Percentiles rank a stretch among this genome's conserved stretches.
These are phyloP conservation scores for Arthroderma sp. DNA, from an alignment of 2,329 filamentous ascomycete species.

Conservation along the genomic window DNA sequence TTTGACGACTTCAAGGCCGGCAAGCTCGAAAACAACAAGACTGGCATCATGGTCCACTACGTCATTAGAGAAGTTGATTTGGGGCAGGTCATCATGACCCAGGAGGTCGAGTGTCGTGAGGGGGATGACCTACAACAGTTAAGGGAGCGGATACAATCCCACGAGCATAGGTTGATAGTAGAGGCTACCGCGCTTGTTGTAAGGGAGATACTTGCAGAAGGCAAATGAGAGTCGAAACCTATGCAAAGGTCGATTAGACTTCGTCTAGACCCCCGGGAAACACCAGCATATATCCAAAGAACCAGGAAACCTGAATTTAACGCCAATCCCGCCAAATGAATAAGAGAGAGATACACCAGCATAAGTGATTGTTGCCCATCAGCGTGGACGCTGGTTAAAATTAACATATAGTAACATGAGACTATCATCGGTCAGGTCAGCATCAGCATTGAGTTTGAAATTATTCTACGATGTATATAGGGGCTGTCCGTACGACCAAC, in stretches of 20 bases:
- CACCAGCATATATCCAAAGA: too few relatives aligned
- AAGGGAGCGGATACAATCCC: background rate
- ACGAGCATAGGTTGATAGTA: conserved; percentile 1
- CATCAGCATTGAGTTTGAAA: too few relatives aligned
- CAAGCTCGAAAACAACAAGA: conserved; percentile 44
- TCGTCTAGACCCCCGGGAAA: too few relatives aligned
- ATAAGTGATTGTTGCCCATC: too few relatives aligned
- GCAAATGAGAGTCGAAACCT: background rate
- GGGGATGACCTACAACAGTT: conserved; percentile 31
- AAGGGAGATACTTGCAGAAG: conserved; percentile 1
- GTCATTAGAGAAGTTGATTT: conserved; percentile 70
- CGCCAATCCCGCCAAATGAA: too few relatives aligned
- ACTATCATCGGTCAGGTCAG: too few relatives aligned
- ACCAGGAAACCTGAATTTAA: too few relatives aligned
- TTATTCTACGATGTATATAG: too few relatives aligned
- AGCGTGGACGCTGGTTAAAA: too few relatives aligned
- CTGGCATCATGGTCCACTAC: conserved; percentile 80
- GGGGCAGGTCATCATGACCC: conserved; percentile 57
- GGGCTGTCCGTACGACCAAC: too few relatives aligned
- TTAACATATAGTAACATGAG: too few relatives aligned
- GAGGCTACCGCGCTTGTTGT: background rate
- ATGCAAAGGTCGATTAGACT: background rate
- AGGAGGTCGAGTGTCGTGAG: conserved; percentile 52
- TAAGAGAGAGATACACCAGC: too few relatives aligned
- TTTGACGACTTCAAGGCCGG: conserved; percentile 59